phyloP scores from a whole-genome alignment of 805 yeast genomes.

The Wickerhamia fluorescens region DNA sequence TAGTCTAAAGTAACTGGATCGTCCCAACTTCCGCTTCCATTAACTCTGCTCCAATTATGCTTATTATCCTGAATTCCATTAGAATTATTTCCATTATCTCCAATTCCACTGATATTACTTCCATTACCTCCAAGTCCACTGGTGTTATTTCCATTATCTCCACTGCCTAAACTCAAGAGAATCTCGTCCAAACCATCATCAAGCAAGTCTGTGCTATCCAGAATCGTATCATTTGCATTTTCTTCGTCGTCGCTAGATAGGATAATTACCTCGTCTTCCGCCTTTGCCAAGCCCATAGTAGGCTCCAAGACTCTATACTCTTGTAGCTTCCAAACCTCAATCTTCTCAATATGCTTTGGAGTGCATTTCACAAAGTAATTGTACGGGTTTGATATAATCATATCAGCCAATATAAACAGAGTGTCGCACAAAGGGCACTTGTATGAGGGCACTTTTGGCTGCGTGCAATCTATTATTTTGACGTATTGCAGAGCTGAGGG shows the following conservation, averaged over 20 bases:
- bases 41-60: too few species aligned
- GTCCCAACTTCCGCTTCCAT: constrained; percentile 32
- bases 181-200: constrained; percentile 27
- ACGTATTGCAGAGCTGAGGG: background rate
- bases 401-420: constrained; percentile 24
- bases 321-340: constrained; percentile 29
- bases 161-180: constrained; percentile 11
- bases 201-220: constrained; percentile 10
- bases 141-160: background rate
- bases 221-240: constrained; percentile 1
- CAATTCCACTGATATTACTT: background rate
- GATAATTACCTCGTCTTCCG: constrained; percentile 18
- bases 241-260: constrained; percentile 26
- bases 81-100: background rate
- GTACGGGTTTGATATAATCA: constrained; percentile 32
- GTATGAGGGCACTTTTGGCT: constrained; percentile 17
- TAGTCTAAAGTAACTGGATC: constrained; percentile 33
- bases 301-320: constrained; percentile 28
- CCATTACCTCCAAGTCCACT: background rate
- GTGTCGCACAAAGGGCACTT: constrained; percentile 36
- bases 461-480: constrained; percentile 2
- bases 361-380: constrained; percentile 36
- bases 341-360: constrained; percentile 24
- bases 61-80: background rate
- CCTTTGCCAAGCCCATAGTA: constrained; percentile 8